Evolutionary conservation across 306 rosid genomes (phyloP).

Genomic region (Pueraria montana): DNA sequence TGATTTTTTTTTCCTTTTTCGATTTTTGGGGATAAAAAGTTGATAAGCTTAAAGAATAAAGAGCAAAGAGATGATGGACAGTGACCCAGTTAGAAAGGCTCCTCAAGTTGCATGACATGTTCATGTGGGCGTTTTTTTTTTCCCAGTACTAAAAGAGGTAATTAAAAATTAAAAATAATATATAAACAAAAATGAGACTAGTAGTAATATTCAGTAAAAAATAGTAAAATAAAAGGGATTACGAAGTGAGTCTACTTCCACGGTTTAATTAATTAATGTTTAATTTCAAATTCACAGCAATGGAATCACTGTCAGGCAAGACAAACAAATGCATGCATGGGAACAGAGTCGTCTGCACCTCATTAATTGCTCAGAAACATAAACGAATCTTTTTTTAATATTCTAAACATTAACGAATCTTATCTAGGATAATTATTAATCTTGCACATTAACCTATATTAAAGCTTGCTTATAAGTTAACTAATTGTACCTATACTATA

Average conservation of each 20-base stretch:
- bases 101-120: conserved; percentile 31
- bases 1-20: conserved; percentile 26
- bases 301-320: conserved; percentile 48
- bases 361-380: conserved; percentile 44
- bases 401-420: conserved; percentile 43
- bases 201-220: background rate
- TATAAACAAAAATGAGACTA: background rate
- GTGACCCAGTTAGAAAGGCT: conserved; percentile 55
- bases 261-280: background rate
- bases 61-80: conserved; percentile 44
- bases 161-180: background rate
- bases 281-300: conserved; percentile 27
- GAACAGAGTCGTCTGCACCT: conserved; percentile 29
- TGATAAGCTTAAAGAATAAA: conserved; percentile 47
- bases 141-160: background rate
- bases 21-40: conserved; percentile 43
- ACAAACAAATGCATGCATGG: conserved; percentile 39
- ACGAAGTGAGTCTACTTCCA: background rate
- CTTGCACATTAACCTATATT: background rate
- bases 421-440: background rate
- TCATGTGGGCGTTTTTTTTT: conserved; percentile 12
- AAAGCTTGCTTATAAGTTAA: background rate
- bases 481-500: background rate
- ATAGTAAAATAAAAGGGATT: background rate
- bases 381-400: conserved; percentile 31